Evolutionary conservation across 2,329 filamentous ascomycete species (phyloP).

Genomic region (Didymella sp.): DNA sequence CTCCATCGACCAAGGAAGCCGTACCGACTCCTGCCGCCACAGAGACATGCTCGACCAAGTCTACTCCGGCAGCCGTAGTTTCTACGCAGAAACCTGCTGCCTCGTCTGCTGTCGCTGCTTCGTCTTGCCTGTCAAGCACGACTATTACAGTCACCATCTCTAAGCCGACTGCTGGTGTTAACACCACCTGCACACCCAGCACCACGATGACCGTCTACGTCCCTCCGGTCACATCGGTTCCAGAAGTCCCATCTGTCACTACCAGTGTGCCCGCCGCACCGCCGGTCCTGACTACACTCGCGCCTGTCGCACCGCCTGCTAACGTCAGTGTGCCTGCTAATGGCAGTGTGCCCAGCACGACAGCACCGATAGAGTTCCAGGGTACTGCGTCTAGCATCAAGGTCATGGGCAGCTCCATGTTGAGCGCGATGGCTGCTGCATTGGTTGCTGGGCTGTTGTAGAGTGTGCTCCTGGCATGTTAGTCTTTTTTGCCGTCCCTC

Average conservation of each 20-base stretch:
- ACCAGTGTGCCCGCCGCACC: conserved; percentile 19
- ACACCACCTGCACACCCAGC: conserved; percentile 33
- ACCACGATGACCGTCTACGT: conserved; percentile 39
- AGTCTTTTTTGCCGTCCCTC: conserved; percentile 15
- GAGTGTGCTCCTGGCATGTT: neutral
- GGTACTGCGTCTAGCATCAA: conserved; percentile 33
- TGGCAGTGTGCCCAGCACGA: conserved; percentile 28
- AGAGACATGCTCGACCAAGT: conserved; percentile 1
- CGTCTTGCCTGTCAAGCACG: conserved; percentile 30
- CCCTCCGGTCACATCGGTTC: conserved; percentile 18
- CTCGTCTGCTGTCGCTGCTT: conserved; percentile 11
- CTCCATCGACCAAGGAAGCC: conserved; percentile 9
- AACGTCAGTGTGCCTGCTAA: conserved; percentile 36
- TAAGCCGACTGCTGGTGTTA: conserved; percentile 16
- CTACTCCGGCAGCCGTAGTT: conserved; percentile 6
- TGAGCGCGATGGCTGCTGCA: conserved; percentile 30
- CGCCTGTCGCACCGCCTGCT: conserved; percentile 29
- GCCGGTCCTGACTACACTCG: conserved; percentile 22
- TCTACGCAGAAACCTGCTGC: conserved; percentile 24
- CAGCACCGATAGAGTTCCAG: conserved; percentile 28
- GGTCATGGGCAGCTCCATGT: conserved; percentile 25
- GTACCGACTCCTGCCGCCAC: conserved; percentile 9
- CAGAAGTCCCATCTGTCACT: conserved; percentile 14
- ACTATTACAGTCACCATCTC: conserved; percentile 31
- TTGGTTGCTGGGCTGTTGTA: conserved; percentile 34